Base-by-base conservation (phyloP, 2,329 filamentous ascomycete species). In the Plectosphaerella cucumerina region DNA sequence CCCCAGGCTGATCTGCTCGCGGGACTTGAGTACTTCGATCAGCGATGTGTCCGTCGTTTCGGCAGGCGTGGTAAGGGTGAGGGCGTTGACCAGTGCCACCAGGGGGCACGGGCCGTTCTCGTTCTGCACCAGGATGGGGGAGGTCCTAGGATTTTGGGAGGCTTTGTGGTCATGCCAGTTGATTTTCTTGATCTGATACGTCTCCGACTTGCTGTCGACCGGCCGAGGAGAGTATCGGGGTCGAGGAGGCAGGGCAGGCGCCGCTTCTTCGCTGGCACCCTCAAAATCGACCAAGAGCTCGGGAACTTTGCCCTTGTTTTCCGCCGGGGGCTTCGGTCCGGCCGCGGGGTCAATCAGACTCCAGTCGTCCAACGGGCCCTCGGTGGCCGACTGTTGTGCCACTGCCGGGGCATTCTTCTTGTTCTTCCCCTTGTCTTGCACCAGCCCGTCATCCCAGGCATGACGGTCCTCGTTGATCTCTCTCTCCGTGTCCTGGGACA, bases 101-200 rank as follows among this genome's bases (percentile, higher is more conserved):
- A 99, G 72, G 1, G 94, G 94, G 67, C 94, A 99, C 1, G 94
- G 94, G 0, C 94, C 94, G 61, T 99, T 99, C 51, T 86, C 84
- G 59, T 97, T 97, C 63, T 99, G 93, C 4, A 95, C 85, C 39
- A 97, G 74, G 50, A 97, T 90, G 0, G 94, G 93, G 1, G 90
- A 93, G n/a, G 80, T 78, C 42, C 90, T 80, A 35, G 89, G 76
- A 49, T 82, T 82, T n/a, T 80, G 76, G 1, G 75, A 65, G 0
- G 78, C 74, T 11, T 65, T 79, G 2, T 75, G 69, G 65, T 97
- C 90, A 53, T 85, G 76, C 92, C 93, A 97, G 54, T 82, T 85
- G 55, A 97, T 86, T 53, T 92, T 91, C 65, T 96, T 95, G 65
- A 97, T 92, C 50, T 91, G 87, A 61, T 99, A 97, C 1, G 90